Conservation (phyloP, 2,329 filamentous ascomycete genomes). For the Aspergillus amoenus region DNA sequence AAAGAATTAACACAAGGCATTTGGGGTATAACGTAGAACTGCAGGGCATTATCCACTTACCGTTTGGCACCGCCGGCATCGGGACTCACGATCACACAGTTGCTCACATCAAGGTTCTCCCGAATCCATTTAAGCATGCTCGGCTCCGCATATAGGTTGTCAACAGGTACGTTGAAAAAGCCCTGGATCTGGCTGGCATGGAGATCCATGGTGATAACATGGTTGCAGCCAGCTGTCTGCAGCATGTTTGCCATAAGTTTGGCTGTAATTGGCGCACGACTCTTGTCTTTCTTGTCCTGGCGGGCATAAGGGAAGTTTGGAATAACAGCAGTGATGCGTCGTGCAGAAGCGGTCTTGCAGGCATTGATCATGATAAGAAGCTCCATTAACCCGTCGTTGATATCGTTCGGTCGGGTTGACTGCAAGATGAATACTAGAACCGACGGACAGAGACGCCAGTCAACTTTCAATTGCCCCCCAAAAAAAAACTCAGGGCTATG, state of each 20-base stretch:
- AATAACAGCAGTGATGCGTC: slow-evolving; percentile 91
- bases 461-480: slow-evolving; percentile 5
- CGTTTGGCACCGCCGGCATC: slow-evolving; percentile 94
- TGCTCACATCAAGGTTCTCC: slow-evolving; percentile 76
- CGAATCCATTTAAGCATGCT: slow-evolving; percentile 89
- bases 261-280: slow-evolving; percentile 91
- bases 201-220: slow-evolving; percentile 94
- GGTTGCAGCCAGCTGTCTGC: slow-evolving; percentile 87
- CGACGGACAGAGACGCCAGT: slow-evolving; percentile 4
- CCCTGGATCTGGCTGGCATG: slow-evolving; percentile 93
- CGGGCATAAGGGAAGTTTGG: slow-evolving; percentile 96
- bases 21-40: background rate
- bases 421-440: slow-evolving; percentile 84
- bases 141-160: slow-evolving; percentile 89
- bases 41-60: slow-evolving; percentile 39
- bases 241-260: slow-evolving; percentile 98
- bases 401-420: slow-evolving; percentile 90
- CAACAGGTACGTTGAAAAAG: slow-evolving; percentile 83
- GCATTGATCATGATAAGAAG: slow-evolving; percentile 97
- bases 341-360: slow-evolving; percentile 79
- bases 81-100: slow-evolving; percentile 91
- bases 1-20: background rate
- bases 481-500: slow-evolving; percentile 4
- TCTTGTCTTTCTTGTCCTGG: slow-evolving; percentile 97
- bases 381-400: slow-evolving; percentile 98